Base-by-base conservation (phyloP, 176 grass and related monocot genomes). In the Stipa capillata region DNA sequence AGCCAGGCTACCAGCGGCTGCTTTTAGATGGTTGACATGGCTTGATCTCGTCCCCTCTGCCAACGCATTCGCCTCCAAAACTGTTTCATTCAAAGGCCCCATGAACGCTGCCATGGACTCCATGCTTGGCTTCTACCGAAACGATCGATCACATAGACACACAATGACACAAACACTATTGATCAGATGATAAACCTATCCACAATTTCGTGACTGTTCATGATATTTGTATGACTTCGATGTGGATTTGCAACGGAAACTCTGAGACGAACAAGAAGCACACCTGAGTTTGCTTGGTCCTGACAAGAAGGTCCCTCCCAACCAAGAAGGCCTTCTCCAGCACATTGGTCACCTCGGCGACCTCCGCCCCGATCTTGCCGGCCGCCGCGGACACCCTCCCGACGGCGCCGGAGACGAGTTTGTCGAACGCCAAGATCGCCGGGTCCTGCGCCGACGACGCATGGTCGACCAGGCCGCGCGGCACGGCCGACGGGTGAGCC, bases 21-120 rank as follows among this genome's bases (percentile, higher is more conserved):
- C 74, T 78, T 89, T 92, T 64, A 92, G 76, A 92, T 92, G 90
- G 69, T 92, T 86, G 54, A 66, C 65, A 53, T 83, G 60, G 53
- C 57, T 87, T 34, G 83, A 49, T 56, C 74, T 85, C 40, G 59
- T 76, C 61, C 86, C 74, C 72, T 89, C 86, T 0, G 79, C 84
- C 47, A 89, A 51, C 15, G 79, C 48, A 40, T 59, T 89, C 60
- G 86, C 86, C 77, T 83, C 84, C 67, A 86, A 35, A 9, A 86
- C 79, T 33, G 33, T 37, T 72, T 86, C 83, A 37, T 92, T 92
- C 31, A 92, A 68, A 65, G 90, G 90, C 31, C 49, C 60, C 54
- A 92, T 44, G 21, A 92, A 89, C 15, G 40, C 48, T 50, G 45
- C 23, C 41, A 86, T 23, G 16, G 68, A 66, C 69, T 82, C 74